Evolutionary conservation across 768 basidiomycete genomes (phyloP), one percentile per base, ranked within the genome.

Genomic region (Mycena kentingensis): DNA sequence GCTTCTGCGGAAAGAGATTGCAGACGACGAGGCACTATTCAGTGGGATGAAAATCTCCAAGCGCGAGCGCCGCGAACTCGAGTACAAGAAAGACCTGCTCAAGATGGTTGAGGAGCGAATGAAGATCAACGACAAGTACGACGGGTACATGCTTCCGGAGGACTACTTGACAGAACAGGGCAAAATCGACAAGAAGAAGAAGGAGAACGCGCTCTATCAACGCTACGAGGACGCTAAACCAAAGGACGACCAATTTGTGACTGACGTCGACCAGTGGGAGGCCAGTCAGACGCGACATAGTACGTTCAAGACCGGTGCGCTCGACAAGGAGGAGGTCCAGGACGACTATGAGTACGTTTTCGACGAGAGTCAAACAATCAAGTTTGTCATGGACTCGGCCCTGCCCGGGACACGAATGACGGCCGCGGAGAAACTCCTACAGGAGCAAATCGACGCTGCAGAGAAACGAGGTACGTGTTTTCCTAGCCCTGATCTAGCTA

Each of bases 131-230:
- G 97, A 99, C 74, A 93, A 90, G 57, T 92, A 80, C 72, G 97
- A 99, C 55, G 96, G 96, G 7, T 99, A 99, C 66, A 86, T 88
- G 72, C 81, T 98, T 36, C 97, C 97, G 0, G 97, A 98, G 60
- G 97, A 98, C 69, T 99, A 99, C 67, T 81, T 98, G 62, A 99
- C 97, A 1, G 96, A 96, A 63, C 94, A 98, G 67, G 97, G 97
- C 25, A 97, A 95, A 73, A 93, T 99, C 54, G 95, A 98, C 79
- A 88, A 85, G 73, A 94, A 97, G 77, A 93, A 91, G 73, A 94
- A 97, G 66, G 84, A 93, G 66, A 88, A 88, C 58, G 94, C 89
- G 0, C 70, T 99, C 46, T 98, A 97, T 68, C 81, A 89, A 62
- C 92, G 97, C 32, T 98, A 99, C 64, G 91, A 97, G 64, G 97